Base-by-base conservation (phyloP, 208 protist genomes). In the Leishmania martiniquensis region DNA sequence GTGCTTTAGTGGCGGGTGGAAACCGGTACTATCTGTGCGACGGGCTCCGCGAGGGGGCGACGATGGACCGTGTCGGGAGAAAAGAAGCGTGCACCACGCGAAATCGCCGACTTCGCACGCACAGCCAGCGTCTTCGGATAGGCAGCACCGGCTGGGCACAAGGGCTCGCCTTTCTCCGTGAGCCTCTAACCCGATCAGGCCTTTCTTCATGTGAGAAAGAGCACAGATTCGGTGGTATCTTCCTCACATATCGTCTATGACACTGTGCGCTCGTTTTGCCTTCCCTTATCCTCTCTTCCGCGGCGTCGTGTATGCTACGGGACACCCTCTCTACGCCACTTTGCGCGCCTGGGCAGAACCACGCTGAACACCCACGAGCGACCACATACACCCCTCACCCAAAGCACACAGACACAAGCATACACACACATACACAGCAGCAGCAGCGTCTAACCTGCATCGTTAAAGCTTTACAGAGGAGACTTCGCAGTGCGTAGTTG, bases 161-260 rank as follows among this genome's bases (percentile, higher is more conserved):
- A 13, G 29, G 42, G 42, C 29, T n/a, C 39, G 49, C 9, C 22
- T 69, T 42, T 44, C 60, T 29, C 42, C 42, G 10, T n/a, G 9
- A 20, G 37, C 49, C 25, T 69, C 42, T 69, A 9, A n/a, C n/a
- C n/a, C n/a, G n/a, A n/a, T n/a, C n/a, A n/a, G n/a, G n/a, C 32
- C 17, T 69, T 45, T 32, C 15, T 34, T 69, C 69, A 22, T 45
- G 34, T 42, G 42, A 52, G 39, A 82, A 51, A 12, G 79, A 22
- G 67, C 42, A 32, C 60, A 60, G 37, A 44, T 47, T n/a, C 9
- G 10, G 47, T 63, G 72, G 66, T 42, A 45, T 42, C 47, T 32
- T 42, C 37, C 47, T 55, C 67, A 25, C 13, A 44, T 72, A n/a
- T 70, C 62, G 60, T 83, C 9, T 80, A 51, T 76, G 39, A 69